Conservation (phyloP, 345 rosid genomes). For the Moricandia moricandioides region DNA sequence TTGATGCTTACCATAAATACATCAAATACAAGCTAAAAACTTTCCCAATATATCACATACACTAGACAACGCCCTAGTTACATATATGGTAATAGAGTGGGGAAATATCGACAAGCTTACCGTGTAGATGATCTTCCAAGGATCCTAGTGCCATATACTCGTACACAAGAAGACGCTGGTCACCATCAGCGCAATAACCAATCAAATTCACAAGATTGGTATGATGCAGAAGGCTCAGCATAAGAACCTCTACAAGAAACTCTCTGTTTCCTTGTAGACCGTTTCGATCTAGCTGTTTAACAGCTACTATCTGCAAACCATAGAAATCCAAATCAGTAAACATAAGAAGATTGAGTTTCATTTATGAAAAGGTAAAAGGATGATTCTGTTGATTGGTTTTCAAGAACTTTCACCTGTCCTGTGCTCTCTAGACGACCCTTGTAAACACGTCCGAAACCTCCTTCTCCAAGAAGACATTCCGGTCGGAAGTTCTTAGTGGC, state of each 20-base stretch:
- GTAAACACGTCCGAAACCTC: slow-evolving; percentile 95
- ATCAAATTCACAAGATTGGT: slow-evolving; percentile 89
- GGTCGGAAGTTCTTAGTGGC: slow-evolving; percentile 80
- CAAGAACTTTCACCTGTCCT: slow-evolving; percentile 61
- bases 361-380: background rate
- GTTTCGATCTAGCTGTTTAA: slow-evolving; percentile 88
- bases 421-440: slow-evolving; percentile 86
- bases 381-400: background rate
- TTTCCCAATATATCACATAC: background rate
- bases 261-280: slow-evolving; percentile 99
- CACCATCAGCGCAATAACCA: slow-evolving; percentile 98
- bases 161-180: slow-evolving; percentile 92
- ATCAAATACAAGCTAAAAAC: background rate
- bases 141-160: slow-evolving; percentile 97
- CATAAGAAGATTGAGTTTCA: background rate
- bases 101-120: slow-evolving; percentile 35
- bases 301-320: slow-evolving; percentile 84
- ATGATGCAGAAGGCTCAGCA: slow-evolving; percentile 97
- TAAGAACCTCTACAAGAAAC: slow-evolving; percentile 95
- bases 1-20: background rate
- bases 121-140: slow-evolving; percentile 96
- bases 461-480: slow-evolving; percentile 88
- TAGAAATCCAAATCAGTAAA: background rate
- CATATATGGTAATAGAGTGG: background rate
- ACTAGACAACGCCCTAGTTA: background rate